A percentile compares a stretch with the other conserved stretches of the same genome.
These are phyloP conservation scores for Trichosporon coremiiforme DNA, from an alignment of 1,284 basidiomycete species.

Conservation along the genomic window DNA sequence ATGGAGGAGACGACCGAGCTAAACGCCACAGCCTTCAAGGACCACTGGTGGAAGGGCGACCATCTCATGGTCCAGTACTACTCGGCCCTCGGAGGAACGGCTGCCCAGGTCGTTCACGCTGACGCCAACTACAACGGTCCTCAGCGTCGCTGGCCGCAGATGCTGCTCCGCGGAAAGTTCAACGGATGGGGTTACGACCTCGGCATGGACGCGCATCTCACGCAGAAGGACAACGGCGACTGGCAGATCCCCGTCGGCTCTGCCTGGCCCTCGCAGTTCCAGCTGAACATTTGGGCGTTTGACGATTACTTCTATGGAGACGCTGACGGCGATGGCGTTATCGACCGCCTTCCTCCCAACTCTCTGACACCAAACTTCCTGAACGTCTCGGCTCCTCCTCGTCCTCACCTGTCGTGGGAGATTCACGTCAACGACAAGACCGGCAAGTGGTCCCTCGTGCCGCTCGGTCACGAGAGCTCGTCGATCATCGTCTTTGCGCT, in stretches of 20 bases:
- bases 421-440: slow-evolving; percentile 74
- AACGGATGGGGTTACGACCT: slow-evolving; percentile 87
- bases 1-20: slow-evolving; percentile 75
- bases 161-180: slow-evolving; percentile 81
- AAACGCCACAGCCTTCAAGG: slow-evolving; percentile 63
- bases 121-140: slow-evolving; percentile 65
- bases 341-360: slow-evolving; percentile 87
- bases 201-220: slow-evolving; percentile 71
- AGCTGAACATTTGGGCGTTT: slow-evolving; percentile 83
- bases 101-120: slow-evolving; percentile 71
- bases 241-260: slow-evolving; percentile 67
- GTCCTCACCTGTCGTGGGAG: slow-evolving; percentile 76
- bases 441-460: slow-evolving; percentile 73
- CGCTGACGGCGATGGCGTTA: slow-evolving; percentile 76
- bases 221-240: slow-evolving; percentile 62
- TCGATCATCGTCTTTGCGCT: slow-evolving; percentile 83
- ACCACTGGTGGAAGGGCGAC: slow-evolving; percentile 76
- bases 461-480: slow-evolving; percentile 75
- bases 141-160: slow-evolving; percentile 76
- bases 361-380: slow-evolving; percentile 78
- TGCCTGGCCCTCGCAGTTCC: slow-evolving; percentile 80
- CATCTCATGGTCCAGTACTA: slow-evolving; percentile 89
- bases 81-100: slow-evolving; percentile 66
- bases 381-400: slow-evolving; percentile 69
- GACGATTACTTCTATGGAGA: slow-evolving; percentile 91